Evolutionary conservation across 2,329 filamentous ascomycete species (phyloP).

Genomic region (Talaromyces pinophilus): DNA sequence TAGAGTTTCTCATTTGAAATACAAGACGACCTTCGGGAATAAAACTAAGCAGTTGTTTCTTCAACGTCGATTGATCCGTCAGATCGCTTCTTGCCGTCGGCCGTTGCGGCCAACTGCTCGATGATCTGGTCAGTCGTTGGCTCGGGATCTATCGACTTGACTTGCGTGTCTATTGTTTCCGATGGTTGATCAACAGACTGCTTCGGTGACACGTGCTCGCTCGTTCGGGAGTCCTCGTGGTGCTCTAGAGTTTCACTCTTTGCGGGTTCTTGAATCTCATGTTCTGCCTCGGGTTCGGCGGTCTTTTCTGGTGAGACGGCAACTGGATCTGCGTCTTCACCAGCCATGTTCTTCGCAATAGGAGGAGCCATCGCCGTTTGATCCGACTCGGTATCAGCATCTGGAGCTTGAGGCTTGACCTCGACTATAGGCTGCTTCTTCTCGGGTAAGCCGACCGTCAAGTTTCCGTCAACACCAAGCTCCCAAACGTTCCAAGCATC

Average conservation of each 20-base stretch:
- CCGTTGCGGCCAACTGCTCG: constrained; percentile 15
- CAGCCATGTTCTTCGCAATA: constrained; percentile 38
- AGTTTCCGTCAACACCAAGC: constrained; percentile 36
- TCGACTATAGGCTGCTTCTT: constrained; percentile 12
- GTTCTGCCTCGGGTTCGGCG: constrained; percentile 19
- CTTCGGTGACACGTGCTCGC: constrained; percentile 22
- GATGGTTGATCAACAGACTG: constrained; percentile 23
- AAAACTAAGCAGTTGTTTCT: background rate
- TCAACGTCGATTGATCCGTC: constrained; percentile 20
- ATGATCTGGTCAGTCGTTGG: constrained; percentile 11
- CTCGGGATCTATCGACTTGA: constrained; percentile 2
- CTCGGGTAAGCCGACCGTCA: constrained; percentile 25
- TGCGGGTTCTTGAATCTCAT: constrained; percentile 16
- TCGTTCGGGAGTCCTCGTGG: background rate
- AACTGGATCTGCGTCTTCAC: constrained; percentile 37
- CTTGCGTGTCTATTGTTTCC: constrained; percentile 3
- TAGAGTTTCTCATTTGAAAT: background rate
- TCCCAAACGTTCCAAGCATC: constrained; percentile 46
- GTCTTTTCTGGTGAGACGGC: background rate
- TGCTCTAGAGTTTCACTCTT: background rate
- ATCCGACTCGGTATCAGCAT: constrained; percentile 12
- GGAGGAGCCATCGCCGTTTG: constrained; percentile 32
- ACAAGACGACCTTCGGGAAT: background rate
- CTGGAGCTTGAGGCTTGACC: constrained; percentile 22
- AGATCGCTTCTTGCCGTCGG: constrained; percentile 17